Evolutionary conservation across 441 rosid genomes (phyloP).

Genomic region (Erodium texanum): DNA sequence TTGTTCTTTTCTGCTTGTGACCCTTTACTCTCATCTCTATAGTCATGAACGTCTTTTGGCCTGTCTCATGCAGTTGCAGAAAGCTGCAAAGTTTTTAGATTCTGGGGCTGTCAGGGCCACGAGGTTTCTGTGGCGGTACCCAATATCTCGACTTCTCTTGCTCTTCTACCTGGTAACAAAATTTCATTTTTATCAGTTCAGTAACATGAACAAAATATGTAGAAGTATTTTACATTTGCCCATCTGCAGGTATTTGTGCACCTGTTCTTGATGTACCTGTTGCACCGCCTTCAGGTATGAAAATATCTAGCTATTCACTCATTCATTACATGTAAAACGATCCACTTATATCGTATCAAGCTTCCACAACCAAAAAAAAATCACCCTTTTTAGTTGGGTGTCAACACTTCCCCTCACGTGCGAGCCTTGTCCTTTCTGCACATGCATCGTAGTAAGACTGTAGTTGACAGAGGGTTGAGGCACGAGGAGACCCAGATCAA

Average conservation of each 20-base stretch:
- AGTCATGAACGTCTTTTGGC: constrained; percentile 13
- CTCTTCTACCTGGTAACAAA: constrained; percentile 78
- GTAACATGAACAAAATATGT: background rate
- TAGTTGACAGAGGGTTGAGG: too few species aligned
- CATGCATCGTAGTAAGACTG: too few species aligned
- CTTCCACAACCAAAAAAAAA: too few species aligned
- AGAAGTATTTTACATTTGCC: constrained; percentile 16
- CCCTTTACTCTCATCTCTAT: constrained; percentile 2
- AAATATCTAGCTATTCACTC: background rate
- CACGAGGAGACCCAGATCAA: too few species aligned
- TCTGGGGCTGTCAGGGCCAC: constrained; percentile 96
- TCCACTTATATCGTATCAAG: too few species aligned
- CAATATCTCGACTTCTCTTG: constrained; percentile 69
- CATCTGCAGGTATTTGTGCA: constrained; percentile 85
- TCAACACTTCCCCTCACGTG: too few species aligned
- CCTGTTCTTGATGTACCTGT: constrained; percentile 88
- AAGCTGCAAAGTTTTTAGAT: constrained; percentile 83
- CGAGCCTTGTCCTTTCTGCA: too few species aligned
- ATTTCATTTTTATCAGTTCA: constrained; percentile 12
- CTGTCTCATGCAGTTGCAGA: constrained; percentile 57
- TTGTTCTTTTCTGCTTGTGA: background rate
- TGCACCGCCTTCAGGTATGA: constrained; percentile 92
- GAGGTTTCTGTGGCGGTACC: constrained; percentile 93
- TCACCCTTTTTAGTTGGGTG: too few species aligned
- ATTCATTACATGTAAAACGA: background rate